Base-by-base conservation (phyloP, 805 yeast genomes). In the Candida sithepensis region DNA sequence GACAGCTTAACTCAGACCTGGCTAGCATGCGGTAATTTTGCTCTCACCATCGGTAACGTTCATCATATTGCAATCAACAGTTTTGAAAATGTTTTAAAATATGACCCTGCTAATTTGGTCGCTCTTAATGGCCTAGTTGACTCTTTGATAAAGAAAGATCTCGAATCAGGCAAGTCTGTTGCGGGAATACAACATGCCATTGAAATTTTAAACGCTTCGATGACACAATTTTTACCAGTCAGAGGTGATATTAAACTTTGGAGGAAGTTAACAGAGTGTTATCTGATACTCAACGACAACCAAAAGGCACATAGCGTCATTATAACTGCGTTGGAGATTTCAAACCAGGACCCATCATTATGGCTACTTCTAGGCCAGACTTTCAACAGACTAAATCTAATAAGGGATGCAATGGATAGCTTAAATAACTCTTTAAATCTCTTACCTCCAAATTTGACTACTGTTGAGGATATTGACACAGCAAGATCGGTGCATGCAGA, bases 401-500 rank as follows among this genome's bases (percentile, higher is more conserved):
- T 69, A 10, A 60, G 59, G 24, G 78, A 75, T 50, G 79, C 84
- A 0, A 69, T 74, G 3, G 72, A 73, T 19, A 67, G 79, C 3
- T 67, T 80, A 43, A 70, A 70, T 19, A 73, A 71, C 41, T 67
- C 79, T 37, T 60, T 79, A 26, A 64, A 69, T 19, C 62, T 72
- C 36, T 59, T 75, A 40, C 77, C 78, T 2, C 54, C 68, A 8
- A 58, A 66, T 39, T 56, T 68, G 43, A 48, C 62, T 6, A 37
- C 56, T 2, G 58, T 60, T 4, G 78, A 73, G 41, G 50, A 53
- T 14, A 45, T 75, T n/a, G 76, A 75, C 45, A 67, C 76, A 1
- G 75, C 79, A 0, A 66, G 82, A 45, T 68, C 74, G 14, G 74
- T 77, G 2, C 84, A 79, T 62, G 73, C 78, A 3, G 82, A 79